phyloP scores from a whole-genome alignment of 495 filamentous ascomycete genomes.

The Hypoxylon rickii region DNA sequence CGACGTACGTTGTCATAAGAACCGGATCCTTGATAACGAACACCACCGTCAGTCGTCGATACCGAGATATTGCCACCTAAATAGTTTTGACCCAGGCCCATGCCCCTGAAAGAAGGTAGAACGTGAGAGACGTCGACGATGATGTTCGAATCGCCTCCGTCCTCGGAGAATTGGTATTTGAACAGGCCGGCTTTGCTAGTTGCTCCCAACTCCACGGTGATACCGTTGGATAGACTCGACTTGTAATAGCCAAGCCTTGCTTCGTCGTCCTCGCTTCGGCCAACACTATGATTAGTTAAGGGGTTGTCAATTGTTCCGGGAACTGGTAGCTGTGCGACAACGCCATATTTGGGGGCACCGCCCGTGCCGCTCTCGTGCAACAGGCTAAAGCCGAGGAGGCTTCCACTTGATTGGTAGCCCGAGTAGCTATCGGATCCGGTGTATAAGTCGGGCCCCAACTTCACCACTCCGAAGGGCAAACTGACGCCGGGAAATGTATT shows the following conservation, averaged over 20 bases:
- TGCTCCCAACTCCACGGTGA: constrained; percentile 64
- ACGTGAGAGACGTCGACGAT: constrained; percentile 75
- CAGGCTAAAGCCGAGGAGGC: constrained; percentile 71
- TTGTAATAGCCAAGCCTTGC: constrained; percentile 69
- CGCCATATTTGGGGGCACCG: constrained; percentile 75
- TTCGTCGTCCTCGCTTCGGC: constrained; percentile 55
- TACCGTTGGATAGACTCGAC: constrained; percentile 55
- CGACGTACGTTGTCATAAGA: constrained; percentile 66
- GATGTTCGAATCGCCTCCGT: constrained; percentile 51
- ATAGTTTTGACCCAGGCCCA: constrained; percentile 67
- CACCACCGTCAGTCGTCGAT: constrained; percentile 29
- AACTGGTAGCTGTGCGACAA: constrained; percentile 69
- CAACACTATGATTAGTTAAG: constrained; percentile 59
- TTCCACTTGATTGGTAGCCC: constrained; percentile 62
- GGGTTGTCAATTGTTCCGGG: constrained; percentile 60
- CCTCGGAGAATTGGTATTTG: constrained; percentile 62
- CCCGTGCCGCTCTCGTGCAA: constrained; percentile 79
- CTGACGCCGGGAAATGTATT: constrained; percentile 73
- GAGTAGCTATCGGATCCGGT: constrained; percentile 66
- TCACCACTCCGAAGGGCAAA: constrained; percentile 70
- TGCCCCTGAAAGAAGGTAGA: constrained; percentile 63
- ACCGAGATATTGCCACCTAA: constrained; percentile 65
- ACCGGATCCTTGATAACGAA: constrained; percentile 67
- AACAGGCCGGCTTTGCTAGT: constrained; percentile 66
- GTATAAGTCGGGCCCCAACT: constrained; percentile 68